phyloP scores from a whole-genome alignment of 495 filamentous ascomycete species.

The Penicillium bovifimosum region DNA sequence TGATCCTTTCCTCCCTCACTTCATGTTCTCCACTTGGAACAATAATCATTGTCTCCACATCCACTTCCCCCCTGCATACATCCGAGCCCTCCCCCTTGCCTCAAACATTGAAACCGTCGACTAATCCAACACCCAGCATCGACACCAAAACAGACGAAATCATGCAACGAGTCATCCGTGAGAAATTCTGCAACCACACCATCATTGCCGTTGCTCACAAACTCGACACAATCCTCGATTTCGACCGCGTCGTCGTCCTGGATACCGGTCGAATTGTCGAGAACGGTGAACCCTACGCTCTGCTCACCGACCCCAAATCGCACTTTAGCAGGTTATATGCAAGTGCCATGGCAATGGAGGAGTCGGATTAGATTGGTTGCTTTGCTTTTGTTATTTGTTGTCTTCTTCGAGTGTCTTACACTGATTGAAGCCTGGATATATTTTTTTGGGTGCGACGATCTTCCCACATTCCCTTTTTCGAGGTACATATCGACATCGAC shows the following conservation, averaged over 20 bases:
- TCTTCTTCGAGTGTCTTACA: conserved; percentile 5
- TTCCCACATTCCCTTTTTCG: conserved; percentile 3
- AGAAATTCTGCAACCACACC: conserved; percentile 53
- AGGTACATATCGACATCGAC: conserved; percentile 26
- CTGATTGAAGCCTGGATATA: conserved; percentile 12
- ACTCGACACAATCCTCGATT: conserved; percentile 54
- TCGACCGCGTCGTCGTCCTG: conserved; percentile 44
- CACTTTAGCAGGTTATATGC: conserved; percentile 32
- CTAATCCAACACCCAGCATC: conserved; percentile 30
- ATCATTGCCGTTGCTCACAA: conserved; percentile 60
- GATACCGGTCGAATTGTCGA: conserved; percentile 44
- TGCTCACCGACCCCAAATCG: conserved; percentile 27
- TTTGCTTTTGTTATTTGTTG: conserved; percentile 1
- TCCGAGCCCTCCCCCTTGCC: conserved; percentile 11
- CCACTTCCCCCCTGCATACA: conserved; percentile 24
- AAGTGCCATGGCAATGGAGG: conserved; percentile 20
- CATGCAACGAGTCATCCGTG: conserved; percentile 54
- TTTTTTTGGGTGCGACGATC: conserved; percentile 7
- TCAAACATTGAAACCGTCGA: background rate
- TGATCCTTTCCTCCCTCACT: background rate
- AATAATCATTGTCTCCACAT: background rate
- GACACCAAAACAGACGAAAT: conserved; percentile 52
- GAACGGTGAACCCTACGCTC: conserved; percentile 35
- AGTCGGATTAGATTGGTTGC: conserved; percentile 13
- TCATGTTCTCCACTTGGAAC: background rate